A percentile compares a stretch with the other conserved stretches of the same genome.
Conservation (phyloP, 2,329 filamentous ascomycete species). For the Xylaria arbuscula region DNA sequence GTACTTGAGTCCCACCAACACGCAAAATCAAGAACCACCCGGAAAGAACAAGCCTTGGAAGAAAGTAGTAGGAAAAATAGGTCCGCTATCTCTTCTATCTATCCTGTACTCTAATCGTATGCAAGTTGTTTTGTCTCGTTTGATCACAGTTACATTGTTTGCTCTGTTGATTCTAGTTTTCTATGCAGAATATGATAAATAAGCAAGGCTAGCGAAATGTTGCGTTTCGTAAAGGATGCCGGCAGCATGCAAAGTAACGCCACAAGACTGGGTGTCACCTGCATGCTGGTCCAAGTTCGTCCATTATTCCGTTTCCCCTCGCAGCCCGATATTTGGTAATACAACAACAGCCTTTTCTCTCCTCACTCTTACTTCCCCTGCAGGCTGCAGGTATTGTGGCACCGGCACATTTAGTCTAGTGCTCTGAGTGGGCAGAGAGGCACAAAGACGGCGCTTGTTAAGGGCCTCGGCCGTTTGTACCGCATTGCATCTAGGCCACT, state of each 20-base stretch:
- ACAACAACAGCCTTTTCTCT: not conserved
- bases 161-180: not conserved
- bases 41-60: not conserved
- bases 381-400: conserved; percentile 9
- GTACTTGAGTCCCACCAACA: conserved; percentile 23
- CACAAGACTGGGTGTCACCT: not conserved
- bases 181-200: conserved; percentile 3
- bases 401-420: conserved; percentile 28
- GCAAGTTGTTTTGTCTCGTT: not conserved
- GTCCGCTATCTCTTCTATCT: not conserved
- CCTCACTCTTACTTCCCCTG: not conserved
- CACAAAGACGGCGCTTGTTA: conserved; percentile 3
- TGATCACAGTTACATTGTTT: not conserved
- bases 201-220: not conserved
- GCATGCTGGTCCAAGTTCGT: conserved; percentile 14
- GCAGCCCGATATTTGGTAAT: conserved; percentile 4
- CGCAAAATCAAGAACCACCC: not conserved
- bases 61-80: not conserved
- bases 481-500: conserved; percentile 26
- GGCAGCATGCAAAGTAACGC: conserved; percentile 2
- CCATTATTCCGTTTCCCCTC: not conserved
- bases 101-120: not conserved
- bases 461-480: conserved; percentile 14
- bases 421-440: conserved; percentile 16
- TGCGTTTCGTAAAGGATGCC: not conserved